Conservation (phyloP, 2,329 filamentous ascomycete genomes). For the Microdochium nivale region DNA sequence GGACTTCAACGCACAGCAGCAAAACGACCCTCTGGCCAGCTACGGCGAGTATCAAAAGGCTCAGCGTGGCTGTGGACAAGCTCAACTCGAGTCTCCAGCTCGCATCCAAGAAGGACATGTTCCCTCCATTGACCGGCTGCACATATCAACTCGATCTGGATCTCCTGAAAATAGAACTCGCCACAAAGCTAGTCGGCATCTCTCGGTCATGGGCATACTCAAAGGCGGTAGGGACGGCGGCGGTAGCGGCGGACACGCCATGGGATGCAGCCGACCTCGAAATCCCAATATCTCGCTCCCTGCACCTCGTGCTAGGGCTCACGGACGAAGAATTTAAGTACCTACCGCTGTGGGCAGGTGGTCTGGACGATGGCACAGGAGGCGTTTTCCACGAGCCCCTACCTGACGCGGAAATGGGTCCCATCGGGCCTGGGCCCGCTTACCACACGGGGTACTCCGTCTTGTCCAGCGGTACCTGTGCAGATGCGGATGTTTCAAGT, state of each 20-base stretch:
- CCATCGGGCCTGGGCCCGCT: background rate
- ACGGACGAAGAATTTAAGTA: conserved; percentile 50
- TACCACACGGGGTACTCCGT: background rate
- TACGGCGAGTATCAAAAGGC: background rate
- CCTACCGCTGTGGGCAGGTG: conserved; percentile 58
- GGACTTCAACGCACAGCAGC: background rate
- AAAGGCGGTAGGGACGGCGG: too few relatives aligned
- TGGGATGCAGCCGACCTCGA: conserved; percentile 15
- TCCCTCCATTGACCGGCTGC: background rate
- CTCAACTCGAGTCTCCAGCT: background rate
- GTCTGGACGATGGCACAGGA: conserved; percentile 39
- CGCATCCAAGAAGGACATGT: background rate
- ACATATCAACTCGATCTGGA: background rate
- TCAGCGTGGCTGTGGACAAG: background rate
- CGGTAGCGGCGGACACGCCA: too few relatives aligned
- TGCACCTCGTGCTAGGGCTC: conserved; percentile 43
- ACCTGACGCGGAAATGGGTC: background rate
- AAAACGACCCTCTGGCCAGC: too few relatives aligned
- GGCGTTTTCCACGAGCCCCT: conserved; percentile 30
- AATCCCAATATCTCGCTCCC: conserved; percentile 24
- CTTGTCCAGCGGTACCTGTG: background rate
- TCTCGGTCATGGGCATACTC: conserved; percentile 12
- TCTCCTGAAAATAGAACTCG: conserved; percentile 5
- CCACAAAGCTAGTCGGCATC: conserved; percentile 6
- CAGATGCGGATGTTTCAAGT: background rate